phyloP scores from a whole-genome alignment of 2,329 filamentous ascomycete genomes.

The Leptographium radiaticola region DNA sequence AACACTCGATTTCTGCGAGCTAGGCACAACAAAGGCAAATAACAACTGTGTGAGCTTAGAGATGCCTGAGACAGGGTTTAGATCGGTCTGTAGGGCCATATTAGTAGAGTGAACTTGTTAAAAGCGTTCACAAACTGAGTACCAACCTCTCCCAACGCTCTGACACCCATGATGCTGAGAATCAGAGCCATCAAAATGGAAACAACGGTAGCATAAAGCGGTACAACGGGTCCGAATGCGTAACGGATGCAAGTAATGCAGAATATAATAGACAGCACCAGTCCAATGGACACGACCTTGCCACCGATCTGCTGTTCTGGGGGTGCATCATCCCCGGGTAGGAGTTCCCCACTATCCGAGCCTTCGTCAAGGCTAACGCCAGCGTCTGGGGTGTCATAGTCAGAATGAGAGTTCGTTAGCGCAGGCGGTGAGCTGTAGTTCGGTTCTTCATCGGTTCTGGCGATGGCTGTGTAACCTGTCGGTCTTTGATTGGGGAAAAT shows the following conservation, averaged over 20 bases:
- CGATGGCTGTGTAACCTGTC: constrained; percentile 13
- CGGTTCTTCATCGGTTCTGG: not conserved
- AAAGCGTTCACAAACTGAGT: too few relatives aligned
- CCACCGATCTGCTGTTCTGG: constrained; percentile 67
- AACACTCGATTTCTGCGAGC: constrained; percentile 70
- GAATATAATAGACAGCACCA: constrained; percentile 62
- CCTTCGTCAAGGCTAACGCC: constrained; percentile 3
- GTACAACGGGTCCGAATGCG: constrained; percentile 69
- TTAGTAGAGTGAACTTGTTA: not conserved
- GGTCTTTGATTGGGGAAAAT: constrained; percentile 4
- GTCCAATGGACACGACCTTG: constrained; percentile 58
- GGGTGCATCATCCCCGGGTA: constrained; percentile 62
- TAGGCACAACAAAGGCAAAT: constrained; percentile 80
- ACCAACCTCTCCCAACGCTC: constrained; percentile 47
- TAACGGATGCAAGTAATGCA: constrained; percentile 73
- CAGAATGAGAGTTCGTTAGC: constrained; percentile 10
- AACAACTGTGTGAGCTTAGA: constrained; percentile 92
- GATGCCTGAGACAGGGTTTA: constrained; percentile 94
- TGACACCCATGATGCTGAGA: constrained; percentile 60
- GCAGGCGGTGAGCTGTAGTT: not conserved
- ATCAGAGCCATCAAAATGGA: constrained; percentile 77
- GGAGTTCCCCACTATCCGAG: constrained; percentile 8
- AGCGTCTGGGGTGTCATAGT: constrained; percentile 4
- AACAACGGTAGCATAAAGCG: constrained; percentile 59
- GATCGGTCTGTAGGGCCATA: constrained; percentile 46